A percentile compares a stretch with the other conserved stretches of the same genome.
Evolutionary conservation across 169 alveolate species (phyloP).

Genomic region (Eimeria tenella): DNA sequence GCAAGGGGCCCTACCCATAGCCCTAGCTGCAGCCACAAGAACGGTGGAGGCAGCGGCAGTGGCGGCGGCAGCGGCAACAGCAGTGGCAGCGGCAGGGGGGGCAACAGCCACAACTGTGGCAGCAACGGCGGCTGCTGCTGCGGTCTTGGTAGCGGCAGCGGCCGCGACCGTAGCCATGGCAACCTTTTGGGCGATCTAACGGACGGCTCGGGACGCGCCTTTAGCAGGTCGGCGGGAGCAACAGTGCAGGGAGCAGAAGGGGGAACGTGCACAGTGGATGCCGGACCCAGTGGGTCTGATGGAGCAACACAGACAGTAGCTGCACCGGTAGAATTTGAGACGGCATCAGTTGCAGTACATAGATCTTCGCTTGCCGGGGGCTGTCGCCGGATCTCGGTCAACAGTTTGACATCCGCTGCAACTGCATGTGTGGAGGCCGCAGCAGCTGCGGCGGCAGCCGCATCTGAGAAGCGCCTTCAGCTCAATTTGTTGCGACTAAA

Average conservation of each 20-base stretch:
- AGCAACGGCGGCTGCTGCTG: conserved; percentile 12
- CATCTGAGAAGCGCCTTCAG: not conserved
- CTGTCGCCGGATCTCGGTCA: not conserved
- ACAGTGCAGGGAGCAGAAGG: too few species aligned
- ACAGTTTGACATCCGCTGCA: not conserved
- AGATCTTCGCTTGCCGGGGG: not conserved
- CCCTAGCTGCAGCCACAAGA: not conserved
- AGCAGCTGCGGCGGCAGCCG: not conserved
- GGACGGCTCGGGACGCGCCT: too few species aligned
- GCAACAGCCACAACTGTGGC: not conserved
- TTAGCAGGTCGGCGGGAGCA: too few species aligned
- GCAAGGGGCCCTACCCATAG: not conserved
- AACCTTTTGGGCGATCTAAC: not conserved
- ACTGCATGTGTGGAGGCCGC: not conserved
- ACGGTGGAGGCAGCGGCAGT: too few species aligned
- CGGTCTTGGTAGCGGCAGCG: not conserved
- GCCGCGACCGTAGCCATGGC: not conserved
- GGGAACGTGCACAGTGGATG: too few species aligned
- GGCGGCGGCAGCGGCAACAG: not conserved
- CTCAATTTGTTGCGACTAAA: not conserved
- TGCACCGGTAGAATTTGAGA: too few species aligned
- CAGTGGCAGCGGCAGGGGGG: not conserved
- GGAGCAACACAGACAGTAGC: too few species aligned
- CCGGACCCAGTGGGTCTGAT: too few species aligned
- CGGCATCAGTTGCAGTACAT: too few species aligned